phyloP scores from a whole-genome alignment of 345 rosid species.

The Passiflora organensis region DNA sequence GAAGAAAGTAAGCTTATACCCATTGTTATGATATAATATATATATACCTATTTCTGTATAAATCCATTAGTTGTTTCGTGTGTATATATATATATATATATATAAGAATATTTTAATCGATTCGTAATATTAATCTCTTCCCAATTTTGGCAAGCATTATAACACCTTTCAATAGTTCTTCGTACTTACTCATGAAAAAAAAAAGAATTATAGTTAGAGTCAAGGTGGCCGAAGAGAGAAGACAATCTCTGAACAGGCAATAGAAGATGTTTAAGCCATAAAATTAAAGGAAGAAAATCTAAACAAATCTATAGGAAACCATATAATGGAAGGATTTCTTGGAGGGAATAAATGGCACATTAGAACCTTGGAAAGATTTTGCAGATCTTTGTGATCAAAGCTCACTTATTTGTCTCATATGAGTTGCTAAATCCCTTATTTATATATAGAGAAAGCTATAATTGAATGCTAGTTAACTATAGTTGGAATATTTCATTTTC shows the following conservation, averaged over 20 bases:
- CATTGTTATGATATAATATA: too few relatives aligned
- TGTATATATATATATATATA: too few relatives aligned
- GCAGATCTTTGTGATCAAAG: slow-evolving; percentile 26
- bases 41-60: too few relatives aligned
- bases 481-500: slow-evolving; percentile 26
- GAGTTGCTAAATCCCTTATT: slow-evolving; percentile 12
- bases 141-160: too few relatives aligned
- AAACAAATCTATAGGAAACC: slow-evolving; percentile 25
- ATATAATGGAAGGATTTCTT: background rate
- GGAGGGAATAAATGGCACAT: slow-evolving; percentile 16
- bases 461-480: slow-evolving; percentile 1
- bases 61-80: too few relatives aligned
- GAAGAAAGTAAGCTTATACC: slow-evolving; percentile 18
- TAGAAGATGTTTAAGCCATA: too few relatives aligned
- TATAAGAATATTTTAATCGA: too few relatives aligned
- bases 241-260: too few relatives aligned
- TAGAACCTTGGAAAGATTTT: slow-evolving; percentile 35
- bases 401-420: slow-evolving; percentile 16
- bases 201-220: too few relatives aligned
- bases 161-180: too few relatives aligned
- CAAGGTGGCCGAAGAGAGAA: slow-evolving; percentile 21
- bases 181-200: too few relatives aligned
- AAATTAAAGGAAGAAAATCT: slow-evolving; percentile 19
- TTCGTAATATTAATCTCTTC: too few relatives aligned
- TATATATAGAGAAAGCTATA: background rate